These are phyloP conservation scores for Neoboletus magnificus DNA, from an alignment of 768 basidiomycete genomes.

Conservation along the genomic window DNA sequence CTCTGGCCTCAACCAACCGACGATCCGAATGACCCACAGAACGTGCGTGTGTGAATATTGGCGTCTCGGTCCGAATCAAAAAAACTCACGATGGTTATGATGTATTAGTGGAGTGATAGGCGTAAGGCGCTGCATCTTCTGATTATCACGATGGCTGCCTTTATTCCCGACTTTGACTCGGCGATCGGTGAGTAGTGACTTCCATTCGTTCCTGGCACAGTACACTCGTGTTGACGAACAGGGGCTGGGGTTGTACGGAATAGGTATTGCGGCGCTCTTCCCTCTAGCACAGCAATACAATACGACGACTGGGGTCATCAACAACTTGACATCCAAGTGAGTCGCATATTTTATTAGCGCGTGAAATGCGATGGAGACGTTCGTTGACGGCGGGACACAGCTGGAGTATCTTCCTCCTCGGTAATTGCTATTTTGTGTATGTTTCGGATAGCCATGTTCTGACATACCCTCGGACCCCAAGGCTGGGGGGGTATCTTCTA, in stretches of 20 bases:
- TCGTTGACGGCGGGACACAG: constrained; percentile 12
- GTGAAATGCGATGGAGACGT: background rate
- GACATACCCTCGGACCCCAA: constrained; percentile 4
- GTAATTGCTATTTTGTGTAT: constrained; percentile 16
- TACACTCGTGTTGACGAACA: background rate
- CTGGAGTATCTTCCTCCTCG: constrained; percentile 50
- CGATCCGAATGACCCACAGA: constrained; percentile 51
- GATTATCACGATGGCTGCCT: constrained; percentile 49
- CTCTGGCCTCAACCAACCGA: constrained; percentile 56
- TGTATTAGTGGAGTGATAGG: constrained; percentile 40
- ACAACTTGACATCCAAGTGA: constrained; percentile 47
- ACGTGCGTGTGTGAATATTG: constrained; percentile 32
- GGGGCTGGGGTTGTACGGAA: background rate
- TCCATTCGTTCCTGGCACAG: too few species aligned
- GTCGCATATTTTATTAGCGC: background rate
- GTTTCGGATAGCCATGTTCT: background rate
- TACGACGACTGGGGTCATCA: constrained; percentile 47
- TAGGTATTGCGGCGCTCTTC: constrained; percentile 51
- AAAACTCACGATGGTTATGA: background rate
- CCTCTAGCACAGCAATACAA: constrained; percentile 41
- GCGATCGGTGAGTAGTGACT: constrained; percentile 39
- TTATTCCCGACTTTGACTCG: constrained; percentile 54
- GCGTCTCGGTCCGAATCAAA: background rate
- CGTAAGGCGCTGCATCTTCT: constrained; percentile 46
- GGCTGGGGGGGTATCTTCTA: constrained; percentile 31